Evolutionary conservation across 768 basidiomycete genomes (phyloP).

Genomic region (Mycena metata): DNA sequence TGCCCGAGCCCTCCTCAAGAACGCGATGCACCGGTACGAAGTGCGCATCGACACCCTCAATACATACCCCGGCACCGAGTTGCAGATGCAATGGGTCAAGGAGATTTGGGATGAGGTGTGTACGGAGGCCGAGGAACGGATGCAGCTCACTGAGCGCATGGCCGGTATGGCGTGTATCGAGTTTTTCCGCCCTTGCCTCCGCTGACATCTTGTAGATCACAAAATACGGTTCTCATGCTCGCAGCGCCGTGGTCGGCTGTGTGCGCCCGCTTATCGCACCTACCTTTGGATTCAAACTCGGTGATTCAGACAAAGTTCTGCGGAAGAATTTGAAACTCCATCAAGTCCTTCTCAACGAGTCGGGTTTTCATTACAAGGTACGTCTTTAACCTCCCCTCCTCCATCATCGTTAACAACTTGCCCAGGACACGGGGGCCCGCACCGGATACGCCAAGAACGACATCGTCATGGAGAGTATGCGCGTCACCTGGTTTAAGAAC

Average conservation of each 20-base stretch:
- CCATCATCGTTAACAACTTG: too few relatives aligned
- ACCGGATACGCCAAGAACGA: slow-evolving; percentile 25
- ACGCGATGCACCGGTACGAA: slow-evolving; percentile 14
- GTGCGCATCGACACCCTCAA: slow-evolving; percentile 10
- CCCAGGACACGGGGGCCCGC: slow-evolving; percentile 2
- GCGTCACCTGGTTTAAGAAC: slow-evolving; percentile 32
- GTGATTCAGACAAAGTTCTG: neutral
- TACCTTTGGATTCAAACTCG: slow-evolving; percentile 12
- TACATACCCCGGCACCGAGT: neutral
- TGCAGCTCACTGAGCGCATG: slow-evolving; percentile 27
- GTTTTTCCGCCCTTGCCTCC: neutral
- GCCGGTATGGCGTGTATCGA: slow-evolving; percentile 18
- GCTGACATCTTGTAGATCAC: slow-evolving; percentile 1
- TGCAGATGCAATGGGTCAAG: slow-evolving; percentile 7
- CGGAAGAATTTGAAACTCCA: neutral
- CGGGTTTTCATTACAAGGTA: slow-evolving; percentile 20
- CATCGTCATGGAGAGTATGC: slow-evolving; percentile 32
- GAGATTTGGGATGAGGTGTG: slow-evolving; percentile 30
- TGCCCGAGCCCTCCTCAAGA: slow-evolving; percentile 4
- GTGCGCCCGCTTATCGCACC: slow-evolving; percentile 16
- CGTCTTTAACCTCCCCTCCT: neutral
- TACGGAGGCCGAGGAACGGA: neutral
- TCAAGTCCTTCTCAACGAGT: neutral
- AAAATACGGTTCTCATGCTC: slow-evolving; percentile 20
- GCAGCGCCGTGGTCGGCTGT: slow-evolving; percentile 10